These are phyloP conservation scores for Solanum dulcamara DNA, from an alignment of 257 asterid genomes.

Conservation along the genomic window DNA sequence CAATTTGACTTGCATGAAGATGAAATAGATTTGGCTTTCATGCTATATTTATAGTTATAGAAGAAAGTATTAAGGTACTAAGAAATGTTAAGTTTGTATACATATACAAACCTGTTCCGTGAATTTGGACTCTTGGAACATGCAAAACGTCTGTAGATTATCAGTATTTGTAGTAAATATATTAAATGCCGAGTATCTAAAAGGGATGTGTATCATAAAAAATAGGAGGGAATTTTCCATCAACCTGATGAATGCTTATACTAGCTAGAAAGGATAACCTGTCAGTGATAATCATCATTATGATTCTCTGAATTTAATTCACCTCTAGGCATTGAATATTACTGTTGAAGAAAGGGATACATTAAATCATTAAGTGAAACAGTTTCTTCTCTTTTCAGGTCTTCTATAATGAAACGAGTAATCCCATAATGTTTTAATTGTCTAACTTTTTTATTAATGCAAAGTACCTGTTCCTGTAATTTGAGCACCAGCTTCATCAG, in stretches of 20 bases:
- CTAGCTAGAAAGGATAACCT: neutral
- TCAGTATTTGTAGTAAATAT: neutral
- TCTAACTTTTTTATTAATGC: neutral
- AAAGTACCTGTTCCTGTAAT: conserved; percentile 46
- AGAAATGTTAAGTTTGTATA: neutral
- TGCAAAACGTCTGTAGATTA: neutral
- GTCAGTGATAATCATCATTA: neutral
- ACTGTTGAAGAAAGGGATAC: neutral
- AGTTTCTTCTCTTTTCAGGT: neutral
- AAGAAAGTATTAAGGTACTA: neutral
- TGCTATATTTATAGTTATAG: neutral
- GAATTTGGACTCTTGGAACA: neutral
- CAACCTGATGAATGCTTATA: neutral
- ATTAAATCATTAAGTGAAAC: neutral
- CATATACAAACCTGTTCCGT: neutral
- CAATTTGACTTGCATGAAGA: neutral
- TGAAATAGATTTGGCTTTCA: neutral
- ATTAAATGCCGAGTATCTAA: neutral
- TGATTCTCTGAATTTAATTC: neutral
- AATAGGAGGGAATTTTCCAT: neutral
- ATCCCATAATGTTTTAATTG: neutral
- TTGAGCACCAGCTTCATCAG: conserved; percentile 46
- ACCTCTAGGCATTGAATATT: neutral
- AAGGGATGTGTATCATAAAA: neutral
- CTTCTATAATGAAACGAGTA: neutral